These are phyloP conservation scores for Fusarium sp. DNA, from an alignment of 2,329 filamentous ascomycete genomes.

Conservation along the genomic window DNA sequence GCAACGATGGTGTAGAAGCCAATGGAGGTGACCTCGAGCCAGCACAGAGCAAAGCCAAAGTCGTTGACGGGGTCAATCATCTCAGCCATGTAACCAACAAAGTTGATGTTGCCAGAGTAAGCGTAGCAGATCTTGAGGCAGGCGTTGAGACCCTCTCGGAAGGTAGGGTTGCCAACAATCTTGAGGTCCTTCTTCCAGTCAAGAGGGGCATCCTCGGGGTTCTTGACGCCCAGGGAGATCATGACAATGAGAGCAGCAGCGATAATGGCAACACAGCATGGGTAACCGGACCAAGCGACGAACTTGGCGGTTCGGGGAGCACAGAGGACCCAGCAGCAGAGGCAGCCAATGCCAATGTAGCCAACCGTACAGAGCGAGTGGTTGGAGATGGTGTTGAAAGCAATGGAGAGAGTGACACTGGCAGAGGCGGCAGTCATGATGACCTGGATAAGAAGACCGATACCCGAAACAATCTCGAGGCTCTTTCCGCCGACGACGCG, in stretches of 20 bases:
- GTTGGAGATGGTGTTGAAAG: constrained; percentile 74
- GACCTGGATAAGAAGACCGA: constrained; percentile 78
- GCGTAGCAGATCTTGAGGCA: constrained; percentile 51
- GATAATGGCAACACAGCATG: constrained; percentile 48
- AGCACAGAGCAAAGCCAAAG: constrained; percentile 43
- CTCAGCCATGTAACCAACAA: constrained; percentile 50
- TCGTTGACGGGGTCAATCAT: constrained; percentile 48
- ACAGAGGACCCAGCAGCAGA: constrained; percentile 71
- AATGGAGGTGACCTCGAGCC: constrained; percentile 40
- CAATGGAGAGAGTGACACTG: constrained; percentile 73
- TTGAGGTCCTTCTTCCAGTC: constrained; percentile 45
- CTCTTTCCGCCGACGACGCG: constrained; percentile 56
- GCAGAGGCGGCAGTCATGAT: constrained; percentile 76
- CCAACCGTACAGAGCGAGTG: constrained; percentile 73
- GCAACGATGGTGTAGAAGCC: constrained; percentile 40
- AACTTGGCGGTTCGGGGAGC: constrained; percentile 72
- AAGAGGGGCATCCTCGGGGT: constrained; percentile 43
- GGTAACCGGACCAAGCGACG: constrained; percentile 45
- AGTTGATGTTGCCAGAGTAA: constrained; percentile 52
- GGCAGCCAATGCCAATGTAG: constrained; percentile 71
- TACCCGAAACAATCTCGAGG: constrained; percentile 48
- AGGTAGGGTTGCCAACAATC: constrained; percentile 44
- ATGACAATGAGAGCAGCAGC: constrained; percentile 51
- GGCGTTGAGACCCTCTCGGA: constrained; percentile 46
- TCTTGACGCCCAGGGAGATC: constrained; percentile 47